Evolutionary conservation across 108 stramenopile genomes (phyloP).

Genomic region (Ochromonas danica): DNA sequence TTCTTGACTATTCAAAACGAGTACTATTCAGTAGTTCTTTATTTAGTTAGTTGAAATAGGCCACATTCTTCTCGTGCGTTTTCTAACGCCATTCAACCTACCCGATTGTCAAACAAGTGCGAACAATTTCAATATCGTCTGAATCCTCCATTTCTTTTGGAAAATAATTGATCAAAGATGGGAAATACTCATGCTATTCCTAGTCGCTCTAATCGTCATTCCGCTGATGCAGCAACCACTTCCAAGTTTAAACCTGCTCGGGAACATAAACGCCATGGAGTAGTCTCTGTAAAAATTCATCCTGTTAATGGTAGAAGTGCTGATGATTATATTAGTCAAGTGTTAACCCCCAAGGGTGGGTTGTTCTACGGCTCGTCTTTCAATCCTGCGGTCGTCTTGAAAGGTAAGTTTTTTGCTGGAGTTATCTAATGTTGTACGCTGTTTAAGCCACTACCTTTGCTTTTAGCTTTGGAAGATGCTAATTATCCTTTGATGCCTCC

Average conservation of each 20-base stretch:
- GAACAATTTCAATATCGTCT: too few species aligned
- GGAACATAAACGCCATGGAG: slow-evolving; percentile 8
- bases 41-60: too few species aligned
- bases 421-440: not conserved
- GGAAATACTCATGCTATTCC: too few species aligned
- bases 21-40: too few species aligned
- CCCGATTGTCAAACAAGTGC: too few species aligned
- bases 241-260: not conserved
- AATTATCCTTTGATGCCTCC: not conserved
- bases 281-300: not conserved
- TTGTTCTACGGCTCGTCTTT: not conserved
- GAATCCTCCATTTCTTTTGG: too few species aligned
- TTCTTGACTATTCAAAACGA: too few species aligned
- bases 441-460: not conserved
- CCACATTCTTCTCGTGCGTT: too few species aligned
- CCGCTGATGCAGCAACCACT: too few species aligned
- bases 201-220: too few species aligned
- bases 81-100: too few species aligned
- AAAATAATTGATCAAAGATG: too few species aligned
- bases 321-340: not conserved
- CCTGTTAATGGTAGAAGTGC: not conserved
- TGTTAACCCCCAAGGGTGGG: not conserved
- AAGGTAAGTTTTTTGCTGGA: not conserved
- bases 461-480: not conserved
- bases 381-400: not conserved